phyloP scores from a whole-genome alignment of 345 rosid species.

The Murraya koenigii region DNA sequence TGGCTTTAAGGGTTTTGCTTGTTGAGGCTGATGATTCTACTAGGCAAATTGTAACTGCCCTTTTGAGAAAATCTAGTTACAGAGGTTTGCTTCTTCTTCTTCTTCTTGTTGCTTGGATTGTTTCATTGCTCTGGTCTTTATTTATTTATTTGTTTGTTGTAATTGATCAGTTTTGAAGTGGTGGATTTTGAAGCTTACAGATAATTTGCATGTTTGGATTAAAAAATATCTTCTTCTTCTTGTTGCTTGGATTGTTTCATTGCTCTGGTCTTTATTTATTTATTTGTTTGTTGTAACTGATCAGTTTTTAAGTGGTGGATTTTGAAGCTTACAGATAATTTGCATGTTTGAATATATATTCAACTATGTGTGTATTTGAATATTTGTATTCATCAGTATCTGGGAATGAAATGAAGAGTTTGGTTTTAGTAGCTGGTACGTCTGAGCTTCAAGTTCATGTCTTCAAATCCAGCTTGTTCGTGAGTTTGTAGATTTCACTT shows the following conservation, averaged over 20 bases:
- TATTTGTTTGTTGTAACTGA: background rate
- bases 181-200: background rate
- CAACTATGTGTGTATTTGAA: background rate
- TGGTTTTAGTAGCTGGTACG: background rate
- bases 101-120: background rate
- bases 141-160: background rate
- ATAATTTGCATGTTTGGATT: background rate
- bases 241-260: background rate
- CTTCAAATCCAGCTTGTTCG: background rate
- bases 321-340: background rate
- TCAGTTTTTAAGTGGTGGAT: background rate
- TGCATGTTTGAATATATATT: background rate
- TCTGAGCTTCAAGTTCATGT: background rate
- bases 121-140: background rate
- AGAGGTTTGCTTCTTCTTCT: constrained; percentile 44
- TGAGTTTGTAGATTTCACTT: background rate
- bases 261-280: background rate
- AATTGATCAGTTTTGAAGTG: background rate
- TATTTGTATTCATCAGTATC: background rate
- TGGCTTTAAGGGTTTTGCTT: constrained; percentile 67
- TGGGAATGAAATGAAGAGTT: background rate
- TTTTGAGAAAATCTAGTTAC: constrained; percentile 84
- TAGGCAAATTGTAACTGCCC: constrained; percentile 80
- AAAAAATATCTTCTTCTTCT: background rate
- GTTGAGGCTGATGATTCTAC: constrained; percentile 97